These are phyloP conservation scores for Poronia punctata DNA, from an alignment of 495 filamentous ascomycete species.

Conservation along the genomic window DNA sequence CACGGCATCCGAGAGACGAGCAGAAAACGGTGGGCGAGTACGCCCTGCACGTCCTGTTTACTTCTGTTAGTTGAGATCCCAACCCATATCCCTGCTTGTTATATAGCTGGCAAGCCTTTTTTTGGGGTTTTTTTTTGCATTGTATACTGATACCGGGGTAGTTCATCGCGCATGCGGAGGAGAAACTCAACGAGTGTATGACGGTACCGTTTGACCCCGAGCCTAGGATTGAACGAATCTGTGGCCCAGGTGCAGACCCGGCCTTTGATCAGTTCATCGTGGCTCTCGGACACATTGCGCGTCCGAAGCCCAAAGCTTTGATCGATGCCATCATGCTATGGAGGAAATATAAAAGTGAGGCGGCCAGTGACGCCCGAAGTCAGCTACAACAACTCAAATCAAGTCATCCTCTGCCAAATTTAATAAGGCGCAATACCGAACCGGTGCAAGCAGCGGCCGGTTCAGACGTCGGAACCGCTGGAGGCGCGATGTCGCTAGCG, in stretches of 20 bases:
- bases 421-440: conserved; percentile 44
- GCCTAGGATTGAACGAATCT: conserved; percentile 76
- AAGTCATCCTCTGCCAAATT: conserved; percentile 19
- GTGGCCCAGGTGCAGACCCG: conserved; percentile 79
- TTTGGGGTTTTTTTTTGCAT: not conserved
- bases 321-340: conserved; percentile 97
- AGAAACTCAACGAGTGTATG: conserved; percentile 82
- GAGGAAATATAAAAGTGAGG: conserved; percentile 90
- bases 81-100: not conserved
- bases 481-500: conserved; percentile 35
- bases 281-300: conserved; percentile 86
- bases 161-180: conserved; percentile 81
- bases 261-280: conserved; percentile 94
- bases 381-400: conserved; percentile 57
- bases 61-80: conserved; percentile 53
- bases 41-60: conserved; percentile 92
- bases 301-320: conserved; percentile 87
- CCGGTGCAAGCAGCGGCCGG: conserved; percentile 31
- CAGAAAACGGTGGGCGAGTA: conserved; percentile 92
- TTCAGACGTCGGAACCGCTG: conserved; percentile 5
- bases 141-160: conserved; percentile 23
- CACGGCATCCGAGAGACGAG: conserved; percentile 63
- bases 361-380: conserved; percentile 53
- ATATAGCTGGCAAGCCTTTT: no score
- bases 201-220: conserved; percentile 66